These are phyloP conservation scores for Claviceps sp. DNA, from an alignment of 2,329 filamentous ascomycete genomes.

Conservation along the genomic window DNA sequence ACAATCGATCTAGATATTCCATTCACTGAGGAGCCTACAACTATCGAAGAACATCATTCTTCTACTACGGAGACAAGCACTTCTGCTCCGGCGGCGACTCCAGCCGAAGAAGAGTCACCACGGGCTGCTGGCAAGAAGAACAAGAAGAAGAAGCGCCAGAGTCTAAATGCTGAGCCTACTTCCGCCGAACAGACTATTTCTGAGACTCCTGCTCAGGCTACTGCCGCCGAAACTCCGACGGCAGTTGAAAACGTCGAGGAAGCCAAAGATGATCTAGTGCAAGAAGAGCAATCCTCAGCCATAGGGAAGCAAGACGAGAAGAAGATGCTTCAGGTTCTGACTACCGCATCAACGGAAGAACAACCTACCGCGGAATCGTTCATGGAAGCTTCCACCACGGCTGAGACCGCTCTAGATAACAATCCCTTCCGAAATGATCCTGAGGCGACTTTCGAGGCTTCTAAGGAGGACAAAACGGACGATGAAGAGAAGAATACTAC, in stretches of 20 bases:
- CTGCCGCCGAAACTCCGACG: neutral
- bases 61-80: neutral
- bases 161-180: neutral
- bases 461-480: constrained; percentile 7
- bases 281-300: constrained; percentile 1
- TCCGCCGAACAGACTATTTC: neutral
- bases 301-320: constrained; percentile 7
- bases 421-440: neutral
- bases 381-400: neutral
- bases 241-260: neutral
- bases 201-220: neutral
- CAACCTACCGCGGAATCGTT: neutral
- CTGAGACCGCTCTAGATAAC: neutral
- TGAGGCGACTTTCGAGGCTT: constrained; percentile 1
- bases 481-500: constrained; percentile 10
- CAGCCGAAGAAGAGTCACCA: neutral
- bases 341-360: neutral
- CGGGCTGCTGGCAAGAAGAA: constrained; percentile 7
- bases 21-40: constrained; percentile 3
- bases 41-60: neutral
- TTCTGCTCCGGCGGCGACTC: neutral
- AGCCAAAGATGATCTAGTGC: neutral
- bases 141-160: constrained; percentile 9
- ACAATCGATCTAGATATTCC: neutral
- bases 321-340: constrained; percentile 5